Evolutionary conservation across 441 rosid genomes (phyloP).

Genomic region (Pelargonium cotyledonis): DNA sequence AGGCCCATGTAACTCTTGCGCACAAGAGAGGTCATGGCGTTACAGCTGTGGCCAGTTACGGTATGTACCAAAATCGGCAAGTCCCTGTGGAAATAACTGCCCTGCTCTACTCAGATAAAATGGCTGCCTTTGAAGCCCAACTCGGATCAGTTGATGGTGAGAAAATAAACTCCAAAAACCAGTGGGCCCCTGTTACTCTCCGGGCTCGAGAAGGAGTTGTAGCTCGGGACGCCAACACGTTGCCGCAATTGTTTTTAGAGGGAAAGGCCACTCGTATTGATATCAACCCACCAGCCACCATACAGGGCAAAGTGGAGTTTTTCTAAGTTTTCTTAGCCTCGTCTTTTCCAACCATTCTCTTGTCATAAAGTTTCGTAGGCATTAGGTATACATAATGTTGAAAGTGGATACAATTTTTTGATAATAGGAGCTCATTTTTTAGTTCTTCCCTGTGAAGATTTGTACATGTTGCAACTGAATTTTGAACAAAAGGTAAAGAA

Average conservation of each 20-base stretch:
- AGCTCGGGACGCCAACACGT: conserved; percentile 66
- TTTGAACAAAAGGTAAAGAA: no score
- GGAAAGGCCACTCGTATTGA: conserved; percentile 64
- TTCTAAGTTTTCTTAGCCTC: conserved; percentile 26
- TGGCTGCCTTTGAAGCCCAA: conserved; percentile 70
- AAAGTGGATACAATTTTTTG: not conserved
- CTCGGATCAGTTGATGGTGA: conserved; percentile 68
- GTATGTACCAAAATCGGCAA: conserved; percentile 37
- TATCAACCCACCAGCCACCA: conserved; percentile 55
- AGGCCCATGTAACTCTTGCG: conserved; percentile 81
- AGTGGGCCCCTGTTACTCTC: conserved; percentile 82
- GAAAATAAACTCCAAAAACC: conserved; percentile 48
- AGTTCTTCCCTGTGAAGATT: not conserved
- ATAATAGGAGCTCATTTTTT: not conserved
- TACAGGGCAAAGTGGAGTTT: conserved; percentile 68
- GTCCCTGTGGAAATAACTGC: conserved; percentile 67
- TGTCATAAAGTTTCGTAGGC: conserved; percentile 24
- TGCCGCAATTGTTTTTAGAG: conserved; percentile 49
- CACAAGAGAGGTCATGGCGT: conserved; percentile 94
- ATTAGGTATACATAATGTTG: not conserved
- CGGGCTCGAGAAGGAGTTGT: conserved; percentile 72
- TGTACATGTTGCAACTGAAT: not conserved
- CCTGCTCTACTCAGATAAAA: conserved; percentile 57
- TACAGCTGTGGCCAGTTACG: conserved; percentile 61
- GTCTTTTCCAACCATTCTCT: not conserved